Evolutionary conservation across 345 rosid genomes (phyloP), one percentile per base, ranked within the genome.

Genomic region (Sonneratia caseolaris): DNA sequence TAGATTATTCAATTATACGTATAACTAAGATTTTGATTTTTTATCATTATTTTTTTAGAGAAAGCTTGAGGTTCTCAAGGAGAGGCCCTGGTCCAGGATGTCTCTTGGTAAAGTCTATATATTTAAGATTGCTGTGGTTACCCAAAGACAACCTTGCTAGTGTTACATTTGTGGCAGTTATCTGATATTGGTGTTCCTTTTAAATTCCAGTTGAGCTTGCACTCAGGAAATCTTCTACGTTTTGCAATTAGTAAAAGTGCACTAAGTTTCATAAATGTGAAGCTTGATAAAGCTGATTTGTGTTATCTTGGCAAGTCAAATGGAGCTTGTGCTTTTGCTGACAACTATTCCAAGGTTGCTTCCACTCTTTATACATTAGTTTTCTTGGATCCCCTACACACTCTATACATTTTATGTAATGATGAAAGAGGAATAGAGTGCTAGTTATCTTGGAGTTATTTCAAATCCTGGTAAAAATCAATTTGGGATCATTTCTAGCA

Each of bases 341-440:
- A 95, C 74, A 92, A 92, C 80, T 92, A 85, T 83, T 95, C 99
- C 66, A 95, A 95, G 99, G 97, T 95, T 74, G 35, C 87, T 76
- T 74, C 22, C 10, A 38, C 51, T 21, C 43, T 68, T 38, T 37
- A 38, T 18, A 24, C 16, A n/a, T 0, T 42, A 6, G 6, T 3
- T 2, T 55, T 64, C 61, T 72, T n/a, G 24, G 37, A 68, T 40
- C 45, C 5, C 45, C 7, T 42, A 9, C 45, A 42, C 45, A 42
- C 45, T 42, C 10, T 9, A 42, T 42, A 42, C 3, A 2, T 42
- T 42, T 42, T 42, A 42, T 5, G 45, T 42, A 4, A 42, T 42
- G 45, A 42, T 42, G 45, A 42, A 42, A 42, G 45, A 42, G 45
- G 45, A 42, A 42, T 42, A 9, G 45, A 5, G 45, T 42, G 10